Percentiles rank a stretch among this genome's conserved stretches.
Evolutionary conservation across 1,284 basidiomycete genomes (phyloP).

Genomic region (Sporisorium graminicola): DNA sequence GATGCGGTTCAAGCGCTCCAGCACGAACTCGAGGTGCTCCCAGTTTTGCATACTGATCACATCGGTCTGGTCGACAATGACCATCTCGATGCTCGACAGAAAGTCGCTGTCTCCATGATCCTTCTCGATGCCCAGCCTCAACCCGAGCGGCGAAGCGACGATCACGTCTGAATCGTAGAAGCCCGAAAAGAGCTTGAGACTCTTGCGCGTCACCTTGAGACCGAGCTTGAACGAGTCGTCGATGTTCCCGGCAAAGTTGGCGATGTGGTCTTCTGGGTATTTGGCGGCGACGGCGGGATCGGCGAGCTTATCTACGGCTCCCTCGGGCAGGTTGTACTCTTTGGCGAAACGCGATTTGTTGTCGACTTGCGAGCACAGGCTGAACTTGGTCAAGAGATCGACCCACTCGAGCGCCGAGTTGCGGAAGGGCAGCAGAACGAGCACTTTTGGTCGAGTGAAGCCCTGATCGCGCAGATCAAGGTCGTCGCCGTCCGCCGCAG

Average conservation of each 20-base stretch:
- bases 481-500: slow-evolving; percentile 62
- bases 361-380: slow-evolving; percentile 60
- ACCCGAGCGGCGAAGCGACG: slow-evolving; percentile 89
- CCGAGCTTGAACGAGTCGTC: slow-evolving; percentile 96
- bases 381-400: slow-evolving; percentile 45
- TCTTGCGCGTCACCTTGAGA: slow-evolving; percentile 91
- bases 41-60: slow-evolving; percentile 98
- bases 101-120: slow-evolving; percentile 84
- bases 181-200: slow-evolving; percentile 85
- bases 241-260: slow-evolving; percentile 94
- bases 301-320: slow-evolving; percentile 84
- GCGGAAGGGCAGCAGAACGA: slow-evolving; percentile 91
- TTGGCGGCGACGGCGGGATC: slow-evolving; percentile 72
- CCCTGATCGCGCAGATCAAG: slow-evolving; percentile 83
- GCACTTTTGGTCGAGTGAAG: slow-evolving; percentile 93
- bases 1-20: slow-evolving; percentile 85
- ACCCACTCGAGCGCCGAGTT: slow-evolving; percentile 85
- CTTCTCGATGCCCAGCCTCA: slow-evolving; percentile 92
- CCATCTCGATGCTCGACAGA: slow-evolving; percentile 90
- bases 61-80: slow-evolving; percentile 94
- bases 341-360: slow-evolving; percentile 83
- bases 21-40: slow-evolving; percentile 94
- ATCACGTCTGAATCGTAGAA: slow-evolving; percentile 93
- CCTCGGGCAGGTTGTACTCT: slow-evolving; percentile 86
- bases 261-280: slow-evolving; percentile 89